Conservation (phyloP, 2,329 filamentous ascomycete species). For the Apiospora sp. region DNA sequence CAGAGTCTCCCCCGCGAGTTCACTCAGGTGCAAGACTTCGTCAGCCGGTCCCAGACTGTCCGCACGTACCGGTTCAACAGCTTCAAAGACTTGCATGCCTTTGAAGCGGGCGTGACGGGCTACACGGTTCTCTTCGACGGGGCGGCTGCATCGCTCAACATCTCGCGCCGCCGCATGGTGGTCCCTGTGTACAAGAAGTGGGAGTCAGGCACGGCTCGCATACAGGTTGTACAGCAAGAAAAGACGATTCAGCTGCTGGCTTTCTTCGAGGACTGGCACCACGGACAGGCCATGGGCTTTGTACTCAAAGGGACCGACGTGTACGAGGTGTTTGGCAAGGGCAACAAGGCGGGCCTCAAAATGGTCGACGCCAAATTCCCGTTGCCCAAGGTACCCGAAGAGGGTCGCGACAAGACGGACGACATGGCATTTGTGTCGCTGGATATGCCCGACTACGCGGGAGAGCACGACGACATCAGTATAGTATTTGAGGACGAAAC, state of each 20-base stretch:
- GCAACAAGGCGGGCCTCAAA: slow-evolving; percentile 75
- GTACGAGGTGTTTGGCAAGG: slow-evolving; percentile 73
- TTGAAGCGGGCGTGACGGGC: slow-evolving; percentile 81
- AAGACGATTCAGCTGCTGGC: slow-evolving; percentile 80
- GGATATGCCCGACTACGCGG: slow-evolving; percentile 87
- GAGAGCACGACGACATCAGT: slow-evolving; percentile 91
- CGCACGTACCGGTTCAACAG: slow-evolving; percentile 75
- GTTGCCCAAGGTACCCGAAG: slow-evolving; percentile 69
- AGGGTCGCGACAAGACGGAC: slow-evolving; percentile 59
- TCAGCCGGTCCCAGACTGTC: slow-evolving; percentile 68
- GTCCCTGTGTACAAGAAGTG: slow-evolving; percentile 95
- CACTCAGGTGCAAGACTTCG: slow-evolving; percentile 63
- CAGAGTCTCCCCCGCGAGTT: slow-evolving; percentile 71
- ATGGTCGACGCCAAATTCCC: slow-evolving; percentile 93
- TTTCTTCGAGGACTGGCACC: slow-evolving; percentile 88
- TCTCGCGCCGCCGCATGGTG: slow-evolving; percentile 85
- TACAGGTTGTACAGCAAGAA: slow-evolving; percentile 82
- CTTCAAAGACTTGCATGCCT: slow-evolving; percentile 75
- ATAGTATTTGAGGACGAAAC: slow-evolving; percentile 83
- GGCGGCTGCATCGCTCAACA: slow-evolving; percentile 77
- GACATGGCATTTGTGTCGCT: slow-evolving; percentile 82
- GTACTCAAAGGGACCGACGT: slow-evolving; percentile 83
- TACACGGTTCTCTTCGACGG: slow-evolving; percentile 79
- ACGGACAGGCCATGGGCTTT: slow-evolving; percentile 90
- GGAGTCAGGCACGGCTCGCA: slow-evolving; percentile 80